These are phyloP conservation scores for Hypomontagnella monticulosa DNA, from an alignment of 495 filamentous ascomycete genomes.

Conservation along the genomic window DNA sequence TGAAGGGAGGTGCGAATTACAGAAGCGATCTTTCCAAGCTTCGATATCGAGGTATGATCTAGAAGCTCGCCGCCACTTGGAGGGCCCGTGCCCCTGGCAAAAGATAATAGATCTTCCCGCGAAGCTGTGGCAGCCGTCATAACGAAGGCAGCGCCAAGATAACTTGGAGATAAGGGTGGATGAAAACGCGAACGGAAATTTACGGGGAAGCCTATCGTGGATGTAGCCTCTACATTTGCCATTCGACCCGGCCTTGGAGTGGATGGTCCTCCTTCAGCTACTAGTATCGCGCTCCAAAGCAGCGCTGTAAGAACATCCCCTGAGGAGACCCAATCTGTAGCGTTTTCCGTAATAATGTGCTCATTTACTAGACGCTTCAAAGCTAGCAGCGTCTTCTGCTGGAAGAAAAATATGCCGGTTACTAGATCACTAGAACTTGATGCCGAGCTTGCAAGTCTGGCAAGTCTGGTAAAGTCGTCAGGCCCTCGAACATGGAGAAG, in stretches of 20 bases:
- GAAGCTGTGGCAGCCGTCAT: conserved; percentile 36
- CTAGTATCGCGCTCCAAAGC: conserved; percentile 40
- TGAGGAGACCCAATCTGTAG: conserved; percentile 40
- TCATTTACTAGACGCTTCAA: conserved; percentile 35
- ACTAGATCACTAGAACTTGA: conserved; percentile 4
- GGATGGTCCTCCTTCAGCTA: conserved; percentile 15
- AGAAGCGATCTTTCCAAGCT: conserved; percentile 23
- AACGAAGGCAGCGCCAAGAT: conserved; percentile 44
- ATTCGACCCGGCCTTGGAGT: not conserved
- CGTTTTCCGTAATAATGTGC: conserved; percentile 19
- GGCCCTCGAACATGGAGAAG: conserved; percentile 27
- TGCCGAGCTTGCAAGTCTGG: not conserved
- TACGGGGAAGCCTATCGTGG: conserved; percentile 43
- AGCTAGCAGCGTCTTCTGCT: conserved; percentile 17
- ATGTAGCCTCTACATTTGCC: not conserved
- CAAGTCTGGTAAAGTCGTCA: conserved; percentile 15
- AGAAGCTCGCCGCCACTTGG: not conserved
- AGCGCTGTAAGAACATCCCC: conserved; percentile 41
- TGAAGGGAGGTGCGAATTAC: conserved; percentile 29
- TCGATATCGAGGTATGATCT: conserved; percentile 10
- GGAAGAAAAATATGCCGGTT: conserved; percentile 39
- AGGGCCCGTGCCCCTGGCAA: not conserved
- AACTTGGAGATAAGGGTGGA: conserved; percentile 33
- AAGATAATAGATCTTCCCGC: conserved; percentile 20
- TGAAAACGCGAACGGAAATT: conserved; percentile 37